These are phyloP conservation scores for Neodidymelliopsis sp. DNA, from an alignment of 2,329 filamentous ascomycete genomes.

Conservation along the genomic window DNA sequence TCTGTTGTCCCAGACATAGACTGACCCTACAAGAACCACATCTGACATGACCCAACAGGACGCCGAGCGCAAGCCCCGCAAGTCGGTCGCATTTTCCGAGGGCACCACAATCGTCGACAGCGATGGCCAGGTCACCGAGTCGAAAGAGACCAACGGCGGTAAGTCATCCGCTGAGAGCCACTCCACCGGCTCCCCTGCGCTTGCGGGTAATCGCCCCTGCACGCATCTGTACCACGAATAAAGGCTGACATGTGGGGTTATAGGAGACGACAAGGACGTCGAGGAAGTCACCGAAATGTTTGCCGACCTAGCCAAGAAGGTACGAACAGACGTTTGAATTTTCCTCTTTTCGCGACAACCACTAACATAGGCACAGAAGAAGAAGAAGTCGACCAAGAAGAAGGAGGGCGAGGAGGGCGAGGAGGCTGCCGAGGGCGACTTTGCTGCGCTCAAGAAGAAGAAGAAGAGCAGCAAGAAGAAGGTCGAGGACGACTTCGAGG, in stretches of 20 bases:
- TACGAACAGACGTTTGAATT: conserved; percentile 9
- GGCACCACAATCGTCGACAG: conserved; percentile 86
- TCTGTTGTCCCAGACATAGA: neutral
- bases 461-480: conserved; percentile 76
- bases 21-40: neutral
- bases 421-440: conserved; percentile 64
- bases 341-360: neutral
- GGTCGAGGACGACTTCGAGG: conserved; percentile 70
- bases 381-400: conserved; percentile 66
- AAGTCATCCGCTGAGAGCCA: conserved; percentile 85
- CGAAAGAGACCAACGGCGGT: conserved; percentile 73
- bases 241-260: conserved; percentile 31
- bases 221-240: conserved; percentile 6
- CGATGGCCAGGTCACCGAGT: conserved; percentile 83
- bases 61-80: conserved; percentile 76
- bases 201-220: conserved; percentile 28
- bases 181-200: conserved; percentile 30
- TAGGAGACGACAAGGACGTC: conserved; percentile 62
- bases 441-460: conserved; percentile 80
- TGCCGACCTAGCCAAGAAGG: conserved; percentile 74
- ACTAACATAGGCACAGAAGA: conserved; percentile 57
- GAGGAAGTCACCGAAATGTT: conserved; percentile 70
- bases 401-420: conserved; percentile 62
- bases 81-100: conserved; percentile 93
- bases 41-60: conserved; percentile 48